These are phyloP conservation scores for Xylaria sp. DNA, from an alignment of 2,329 filamentous ascomycete species.

Conservation along the genomic window DNA sequence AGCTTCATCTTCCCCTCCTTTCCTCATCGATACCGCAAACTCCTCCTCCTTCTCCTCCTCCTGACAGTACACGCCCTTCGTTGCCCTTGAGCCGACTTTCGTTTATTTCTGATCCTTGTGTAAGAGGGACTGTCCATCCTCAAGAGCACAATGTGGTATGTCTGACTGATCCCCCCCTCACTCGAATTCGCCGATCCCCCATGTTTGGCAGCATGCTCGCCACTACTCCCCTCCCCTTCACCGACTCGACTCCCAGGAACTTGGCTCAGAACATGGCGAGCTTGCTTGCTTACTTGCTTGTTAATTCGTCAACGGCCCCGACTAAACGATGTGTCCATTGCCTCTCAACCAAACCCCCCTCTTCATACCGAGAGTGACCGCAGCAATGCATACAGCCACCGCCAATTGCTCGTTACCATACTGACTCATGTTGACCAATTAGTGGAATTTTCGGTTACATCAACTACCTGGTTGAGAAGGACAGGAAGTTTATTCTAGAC, in stretches of 20 bases:
- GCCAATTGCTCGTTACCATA: slow-evolving; percentile 39
- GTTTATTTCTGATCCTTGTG: slow-evolving; percentile 37
- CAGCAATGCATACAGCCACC: not conserved
- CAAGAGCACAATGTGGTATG: slow-evolving; percentile 51
- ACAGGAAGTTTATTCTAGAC: slow-evolving; percentile 94
- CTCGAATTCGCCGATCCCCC: slow-evolving; percentile 19
- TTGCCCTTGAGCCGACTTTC: slow-evolving; percentile 26
- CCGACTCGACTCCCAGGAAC: slow-evolving; percentile 31
- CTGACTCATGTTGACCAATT: slow-evolving; percentile 43
- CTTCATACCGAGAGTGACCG: slow-evolving; percentile 4
- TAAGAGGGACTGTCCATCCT: slow-evolving; percentile 26
- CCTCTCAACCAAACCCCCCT: slow-evolving; percentile 7
- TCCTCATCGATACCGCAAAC: slow-evolving; percentile 10
- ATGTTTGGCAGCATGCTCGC: slow-evolving; percentile 2
- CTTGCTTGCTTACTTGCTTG: slow-evolving; percentile 8
- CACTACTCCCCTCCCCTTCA: slow-evolving; percentile 18
- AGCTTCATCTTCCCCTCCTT: slow-evolving; percentile 7
- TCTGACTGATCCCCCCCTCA: slow-evolving; percentile 36
- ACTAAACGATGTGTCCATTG: not conserved
- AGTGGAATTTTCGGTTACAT: slow-evolving; percentile 99
- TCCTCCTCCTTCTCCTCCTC: slow-evolving; percentile 15
- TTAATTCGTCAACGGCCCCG: not conserved
- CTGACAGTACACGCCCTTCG: slow-evolving; percentile 4
- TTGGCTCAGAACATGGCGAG: slow-evolving; percentile 13
- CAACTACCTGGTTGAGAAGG: slow-evolving; percentile 99